A percentile compares a stretch with the other conserved stretches of the same genome.
These are phyloP conservation scores for Penicillium lagena DNA, from an alignment of 495 filamentous ascomycete genomes.

Conservation along the genomic window DNA sequence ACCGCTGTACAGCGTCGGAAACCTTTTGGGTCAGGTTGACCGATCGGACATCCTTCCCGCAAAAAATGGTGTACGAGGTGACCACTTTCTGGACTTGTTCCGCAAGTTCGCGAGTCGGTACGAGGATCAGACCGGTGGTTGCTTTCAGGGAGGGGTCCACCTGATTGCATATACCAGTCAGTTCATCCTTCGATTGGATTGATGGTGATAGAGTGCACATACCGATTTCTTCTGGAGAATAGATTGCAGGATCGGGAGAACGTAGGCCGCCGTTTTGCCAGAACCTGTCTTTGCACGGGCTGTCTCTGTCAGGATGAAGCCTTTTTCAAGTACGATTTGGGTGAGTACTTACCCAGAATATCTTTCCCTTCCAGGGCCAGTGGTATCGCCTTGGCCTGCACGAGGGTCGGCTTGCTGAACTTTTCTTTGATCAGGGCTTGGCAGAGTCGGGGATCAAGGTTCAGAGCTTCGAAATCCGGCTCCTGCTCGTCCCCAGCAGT, in stretches of 20 bases:
- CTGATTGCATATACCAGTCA: slow-evolving; percentile 11
- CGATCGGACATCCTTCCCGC: slow-evolving; percentile 71
- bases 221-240: slow-evolving; percentile 74
- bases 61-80: slow-evolving; percentile 68
- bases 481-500: slow-evolving; percentile 19
- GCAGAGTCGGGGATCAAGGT: slow-evolving; percentile 76
- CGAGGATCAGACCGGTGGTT: slow-evolving; percentile 73
- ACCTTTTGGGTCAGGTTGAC: slow-evolving; percentile 85
- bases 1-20: slow-evolving; percentile 75
- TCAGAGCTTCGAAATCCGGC: slow-evolving; percentile 44
- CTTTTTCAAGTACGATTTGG: too few relatives aligned
- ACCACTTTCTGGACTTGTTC: slow-evolving; percentile 77
- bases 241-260: slow-evolving; percentile 78
- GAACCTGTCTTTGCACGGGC: slow-evolving; percentile 88
- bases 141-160: slow-evolving; percentile 35
- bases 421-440: slow-evolving; percentile 80
- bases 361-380: slow-evolving; percentile 86
- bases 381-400: slow-evolving; percentile 84
- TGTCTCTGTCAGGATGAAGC: slow-evolving; percentile 23
- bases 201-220: slow-evolving; percentile 14
- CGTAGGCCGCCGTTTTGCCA: slow-evolving; percentile 94
- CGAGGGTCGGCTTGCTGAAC: slow-evolving; percentile 75
- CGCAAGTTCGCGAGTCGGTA: slow-evolving; percentile 90
- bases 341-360: slow-evolving; percentile 56
- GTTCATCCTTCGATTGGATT: background rate